Evolutionary conservation across 164 flowering plant species (phyloP).

Genomic region (Euptelea pleiosperma): DNA sequence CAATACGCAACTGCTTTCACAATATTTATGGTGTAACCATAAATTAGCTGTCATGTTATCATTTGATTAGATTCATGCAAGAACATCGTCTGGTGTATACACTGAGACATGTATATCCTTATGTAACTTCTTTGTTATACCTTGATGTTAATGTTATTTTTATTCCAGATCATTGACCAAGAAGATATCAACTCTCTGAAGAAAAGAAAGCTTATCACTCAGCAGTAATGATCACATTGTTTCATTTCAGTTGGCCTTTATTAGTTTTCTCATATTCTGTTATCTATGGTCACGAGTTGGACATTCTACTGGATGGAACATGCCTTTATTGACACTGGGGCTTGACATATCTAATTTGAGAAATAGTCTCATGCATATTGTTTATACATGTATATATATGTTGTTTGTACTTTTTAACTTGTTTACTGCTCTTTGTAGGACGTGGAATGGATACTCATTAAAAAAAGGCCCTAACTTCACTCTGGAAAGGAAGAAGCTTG

Average conservation of each 20-base stretch:
- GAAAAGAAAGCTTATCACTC: conserved; percentile 65
- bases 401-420: neutral
- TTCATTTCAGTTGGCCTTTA: conserved; percentile 4
- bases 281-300: neutral
- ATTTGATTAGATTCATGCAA: neutral
- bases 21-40: no score
- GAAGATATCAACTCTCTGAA: conserved; percentile 61
- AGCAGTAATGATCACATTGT: conserved; percentile 45
- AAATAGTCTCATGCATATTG: neutral
- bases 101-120: no score
- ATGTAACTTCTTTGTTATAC: no score
- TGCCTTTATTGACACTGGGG: neutral
- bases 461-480: conserved; percentile 81
- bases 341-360: neutral
- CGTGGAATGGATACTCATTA: conserved; percentile 77
- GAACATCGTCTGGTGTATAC: no score
- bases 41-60: no score
- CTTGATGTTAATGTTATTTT: conserved; percentile 1
- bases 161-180: conserved; percentile 43
- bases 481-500: conserved; percentile 67
- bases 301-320: neutral
- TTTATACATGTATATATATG: neutral
- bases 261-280: neutral
- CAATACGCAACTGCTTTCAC: no score
- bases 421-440: conserved; percentile 32